phyloP scores from a whole-genome alignment of 768 basidiomycete genomes.

The Strobilomyces confusus region DNA sequence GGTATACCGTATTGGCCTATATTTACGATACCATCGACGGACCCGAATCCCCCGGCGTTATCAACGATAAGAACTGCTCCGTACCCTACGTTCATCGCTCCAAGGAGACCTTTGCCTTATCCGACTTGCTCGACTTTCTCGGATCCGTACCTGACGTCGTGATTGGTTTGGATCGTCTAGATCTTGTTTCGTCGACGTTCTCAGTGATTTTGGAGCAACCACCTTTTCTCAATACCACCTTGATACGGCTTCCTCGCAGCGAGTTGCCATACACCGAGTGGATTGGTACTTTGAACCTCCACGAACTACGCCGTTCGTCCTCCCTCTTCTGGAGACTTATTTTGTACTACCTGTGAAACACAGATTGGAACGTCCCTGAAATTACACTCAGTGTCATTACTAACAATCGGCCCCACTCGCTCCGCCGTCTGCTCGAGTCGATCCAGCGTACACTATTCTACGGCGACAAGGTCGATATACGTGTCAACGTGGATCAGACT shows the following conservation, averaged over 20 bases:
- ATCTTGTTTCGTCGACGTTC: conserved; percentile 19
- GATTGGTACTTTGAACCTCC: conserved; percentile 55
- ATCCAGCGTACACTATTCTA: conserved; percentile 56
- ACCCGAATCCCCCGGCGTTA: not conserved
- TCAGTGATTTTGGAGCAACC: conserved; percentile 18
- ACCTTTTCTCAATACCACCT: conserved; percentile 26
- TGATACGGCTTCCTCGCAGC: conserved; percentile 43
- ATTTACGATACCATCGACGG: conserved; percentile 25
- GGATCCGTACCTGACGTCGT: conserved; percentile 31
- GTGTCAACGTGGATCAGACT: conserved; percentile 75
- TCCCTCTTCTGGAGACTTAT: conserved; percentile 9
- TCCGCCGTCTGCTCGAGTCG: conserved; percentile 63
- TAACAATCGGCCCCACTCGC: conserved; percentile 67
- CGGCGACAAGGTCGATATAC: conserved; percentile 60
- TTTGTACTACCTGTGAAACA: conserved; percentile 5
- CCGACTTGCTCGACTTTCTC: conserved; percentile 33
- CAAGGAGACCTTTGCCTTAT: conserved; percentile 5
- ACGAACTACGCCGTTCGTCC: conserved; percentile 38
- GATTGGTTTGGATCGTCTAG: conserved; percentile 32
- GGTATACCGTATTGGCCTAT: conserved; percentile 29
- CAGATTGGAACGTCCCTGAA: conserved; percentile 73
- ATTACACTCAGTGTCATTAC: conserved; percentile 76
- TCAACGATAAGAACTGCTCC: conserved; percentile 15
- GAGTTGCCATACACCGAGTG: conserved; percentile 54
- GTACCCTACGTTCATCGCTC: conserved; percentile 17